Evolutionary conservation across 2,329 filamentous ascomycete species (phyloP), one percentile per base, ranked within the genome.

Genomic region (Botrytis sinoallii): DNA sequence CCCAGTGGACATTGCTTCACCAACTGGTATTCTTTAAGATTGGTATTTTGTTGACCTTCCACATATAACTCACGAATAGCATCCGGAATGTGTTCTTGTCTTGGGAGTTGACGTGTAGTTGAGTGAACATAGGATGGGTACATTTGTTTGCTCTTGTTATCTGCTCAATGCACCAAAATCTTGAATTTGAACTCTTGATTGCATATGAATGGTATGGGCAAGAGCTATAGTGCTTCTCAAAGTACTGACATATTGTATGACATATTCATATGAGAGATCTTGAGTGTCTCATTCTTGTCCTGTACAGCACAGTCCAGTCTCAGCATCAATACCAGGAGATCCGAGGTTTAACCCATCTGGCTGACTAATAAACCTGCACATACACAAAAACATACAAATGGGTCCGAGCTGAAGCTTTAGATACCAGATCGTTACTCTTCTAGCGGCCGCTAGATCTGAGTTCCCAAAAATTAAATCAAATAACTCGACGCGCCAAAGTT

Each of bases 361-460:
- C n/a, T 46, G 20, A 46, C 44, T 46, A 46, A 46, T 46, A 5
- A 22, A 22, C 7, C 44, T 46, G 16, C 4, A 52, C 12, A 52
- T n/a, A 52, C 25, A 52, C 12, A n/a, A 8, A 48, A 48, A 48
- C 9, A 12, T 12, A 40, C 14, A n/a, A 16, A 63, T 64, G 9
- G 63, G 63, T 65, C 42, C 29, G 63, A 32, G 63, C 44, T 25
- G 35, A n/a, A 38, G 29, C 42, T 44, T 25, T 25, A 25, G 9
- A 12, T 38, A 40, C 35, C 14, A 18, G 12, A 22, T n/a, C 14
- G 7, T 14, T 20, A 29, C 35, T 25, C 18, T 32, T 22, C 66
- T 42, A 57, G 66, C 66, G 66, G 66, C 66, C 66, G 66, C 66
- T 68, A 68, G 48, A 68, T 9, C 20, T 10, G n/a, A 68, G 40